A percentile compares a stretch with the other conserved stretches of the same genome.
Evolutionary conservation across 176 grass and related monocot species (phyloP).

Genomic region (Zea luxurians): DNA sequence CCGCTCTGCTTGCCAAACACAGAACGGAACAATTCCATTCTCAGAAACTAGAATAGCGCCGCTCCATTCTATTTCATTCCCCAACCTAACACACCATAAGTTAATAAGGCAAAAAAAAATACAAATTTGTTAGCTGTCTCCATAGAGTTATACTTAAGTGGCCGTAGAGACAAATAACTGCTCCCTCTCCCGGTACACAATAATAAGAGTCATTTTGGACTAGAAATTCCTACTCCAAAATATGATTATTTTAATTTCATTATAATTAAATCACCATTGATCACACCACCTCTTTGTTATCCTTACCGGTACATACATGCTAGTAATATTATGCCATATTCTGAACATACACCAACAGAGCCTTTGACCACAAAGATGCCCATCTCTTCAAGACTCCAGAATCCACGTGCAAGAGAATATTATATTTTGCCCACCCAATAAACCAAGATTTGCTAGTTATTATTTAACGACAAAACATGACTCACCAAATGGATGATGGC

Average conservation of each 20-base stretch:
- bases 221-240: neutral
- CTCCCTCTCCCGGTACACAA: neutral
- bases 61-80: no score
- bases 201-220: neutral
- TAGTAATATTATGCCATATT: neutral
- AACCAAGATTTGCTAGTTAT: slow-evolving; percentile 4
- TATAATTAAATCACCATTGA: neutral
- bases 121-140: no score
- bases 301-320: neutral
- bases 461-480: slow-evolving; percentile 7
- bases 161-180: neutral
- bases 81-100: no score
- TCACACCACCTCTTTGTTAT: neutral
- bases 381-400: slow-evolving; percentile 22
- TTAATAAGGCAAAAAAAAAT: no score
- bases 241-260: neutral
- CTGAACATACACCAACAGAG: neutral
- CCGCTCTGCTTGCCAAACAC: no score
- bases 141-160: no score
- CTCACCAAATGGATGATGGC: slow-evolving; percentile 29
- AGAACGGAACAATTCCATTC: no score
- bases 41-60: no score
- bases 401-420: neutral
- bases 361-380: slow-evolving; percentile 17
- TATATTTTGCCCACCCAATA: neutral